Percentiles rank a stretch among this genome's conserved stretches.
These are phyloP conservation scores for Boletus vinaceobasis DNA, from an alignment of 768 basidiomycete species.

Conservation along the genomic window DNA sequence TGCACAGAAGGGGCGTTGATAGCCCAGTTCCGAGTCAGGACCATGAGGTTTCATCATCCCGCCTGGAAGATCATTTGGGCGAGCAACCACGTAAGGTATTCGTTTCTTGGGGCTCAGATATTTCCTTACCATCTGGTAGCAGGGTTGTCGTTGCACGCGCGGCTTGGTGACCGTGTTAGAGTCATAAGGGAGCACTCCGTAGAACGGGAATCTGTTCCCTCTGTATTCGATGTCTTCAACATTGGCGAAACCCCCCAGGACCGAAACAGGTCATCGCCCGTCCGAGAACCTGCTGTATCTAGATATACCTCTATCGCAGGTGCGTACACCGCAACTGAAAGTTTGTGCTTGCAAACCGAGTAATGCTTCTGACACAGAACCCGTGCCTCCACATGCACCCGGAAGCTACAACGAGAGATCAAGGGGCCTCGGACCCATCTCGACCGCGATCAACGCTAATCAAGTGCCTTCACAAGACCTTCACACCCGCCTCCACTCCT, in stretches of 20 bases:
- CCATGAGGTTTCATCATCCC: constrained; percentile 4
- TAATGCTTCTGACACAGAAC: constrained; percentile 12
- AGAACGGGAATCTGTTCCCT: constrained; percentile 22
- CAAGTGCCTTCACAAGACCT: constrained; percentile 12
- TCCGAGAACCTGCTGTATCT: constrained; percentile 7
- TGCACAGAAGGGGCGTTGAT: constrained; percentile 6
- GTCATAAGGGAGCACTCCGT: constrained; percentile 21
- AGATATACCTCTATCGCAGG: constrained; percentile 12
- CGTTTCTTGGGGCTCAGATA: neutral
- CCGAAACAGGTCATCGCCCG: constrained; percentile 9
- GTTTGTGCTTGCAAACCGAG: neutral
- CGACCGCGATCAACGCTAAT: constrained; percentile 2
- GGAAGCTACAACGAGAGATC: constrained; percentile 12
- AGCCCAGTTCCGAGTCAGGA: constrained; percentile 2
- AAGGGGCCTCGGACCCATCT: constrained; percentile 13
- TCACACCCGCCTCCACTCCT: constrained; percentile 19
- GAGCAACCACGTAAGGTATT: constrained; percentile 11
- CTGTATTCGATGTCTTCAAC: constrained; percentile 31
- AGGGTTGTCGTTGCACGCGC: constrained; percentile 5
- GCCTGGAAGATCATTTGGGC: neutral
- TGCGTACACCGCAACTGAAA: constrained; percentile 2
- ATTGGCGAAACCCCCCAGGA: constrained; percentile 22
- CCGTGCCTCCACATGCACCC: constrained; percentile 10
- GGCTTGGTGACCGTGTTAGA: constrained; percentile 12
- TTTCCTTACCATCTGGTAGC: neutral